These are phyloP conservation scores for Allantophomopsis lycopodina DNA, from an alignment of 2,329 filamentous ascomycete species.

Conservation along the genomic window DNA sequence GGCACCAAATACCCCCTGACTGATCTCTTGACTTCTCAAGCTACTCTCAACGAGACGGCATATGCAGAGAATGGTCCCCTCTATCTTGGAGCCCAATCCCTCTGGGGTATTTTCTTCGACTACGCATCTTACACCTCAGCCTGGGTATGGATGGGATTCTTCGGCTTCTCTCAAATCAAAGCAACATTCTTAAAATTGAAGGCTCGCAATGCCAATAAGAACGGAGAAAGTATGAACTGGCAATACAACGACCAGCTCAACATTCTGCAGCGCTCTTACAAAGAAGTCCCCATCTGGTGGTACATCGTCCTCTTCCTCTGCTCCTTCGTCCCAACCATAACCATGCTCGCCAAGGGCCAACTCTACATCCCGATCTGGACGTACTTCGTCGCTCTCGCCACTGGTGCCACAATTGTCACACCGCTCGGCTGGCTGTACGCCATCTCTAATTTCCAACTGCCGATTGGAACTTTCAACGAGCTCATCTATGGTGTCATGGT, in stretches of 20 bases:
- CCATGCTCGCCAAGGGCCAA: slow-evolving; percentile 32
- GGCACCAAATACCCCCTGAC: slow-evolving; percentile 21
- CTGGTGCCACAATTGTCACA: slow-evolving; percentile 38
- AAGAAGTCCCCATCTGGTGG: slow-evolving; percentile 46
- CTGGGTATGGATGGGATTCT: slow-evolving; percentile 42
- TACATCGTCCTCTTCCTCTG: slow-evolving; percentile 33
- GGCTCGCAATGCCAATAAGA: slow-evolving; percentile 18
- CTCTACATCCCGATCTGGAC: slow-evolving; percentile 48
- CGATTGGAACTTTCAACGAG: slow-evolving; percentile 46
- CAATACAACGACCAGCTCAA: slow-evolving; percentile 46
- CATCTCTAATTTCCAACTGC: slow-evolving; percentile 37
- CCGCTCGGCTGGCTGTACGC: slow-evolving; percentile 46
- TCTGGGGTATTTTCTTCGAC: slow-evolving; percentile 46
- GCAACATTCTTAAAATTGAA: slow-evolving; percentile 28
- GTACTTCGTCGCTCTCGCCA: slow-evolving; percentile 39
- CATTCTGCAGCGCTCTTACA: slow-evolving; percentile 39
- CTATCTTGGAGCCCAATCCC: slow-evolving; percentile 41
- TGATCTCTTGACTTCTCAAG: slow-evolving; percentile 19
- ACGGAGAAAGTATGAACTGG: slow-evolving; percentile 29
- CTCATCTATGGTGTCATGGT: slow-evolving; percentile 46
- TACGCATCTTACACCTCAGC: slow-evolving; percentile 45
- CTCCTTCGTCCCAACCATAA: slow-evolving; percentile 34
- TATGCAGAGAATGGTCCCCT: slow-evolving; percentile 34
- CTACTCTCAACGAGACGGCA: slow-evolving; percentile 22
- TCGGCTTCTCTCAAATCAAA: slow-evolving; percentile 34